Base-by-base conservation (phyloP, 139 green algal genomes). In the Auxenochlorella protothecoides region DNA sequence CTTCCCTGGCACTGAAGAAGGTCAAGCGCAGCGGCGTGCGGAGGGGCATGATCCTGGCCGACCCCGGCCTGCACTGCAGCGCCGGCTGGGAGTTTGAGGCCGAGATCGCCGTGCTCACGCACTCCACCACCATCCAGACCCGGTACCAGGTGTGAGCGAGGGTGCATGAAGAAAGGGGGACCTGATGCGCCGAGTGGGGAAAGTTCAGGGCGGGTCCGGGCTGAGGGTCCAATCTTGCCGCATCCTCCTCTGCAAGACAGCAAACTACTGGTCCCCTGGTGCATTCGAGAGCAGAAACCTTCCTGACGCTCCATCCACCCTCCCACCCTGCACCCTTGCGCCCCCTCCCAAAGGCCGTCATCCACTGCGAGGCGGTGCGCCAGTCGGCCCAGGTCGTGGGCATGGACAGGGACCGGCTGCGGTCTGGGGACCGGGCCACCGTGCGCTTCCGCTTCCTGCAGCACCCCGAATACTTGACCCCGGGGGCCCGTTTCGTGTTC, bases 341-440 rank as follows among this genome's bases (percentile, higher is more conserved):
- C 53, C 53, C 51, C 63, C 44, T 60, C 16, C 44, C 53, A 11
- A 66, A 81, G 85, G 91, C 92, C 3, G 89, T 97, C 51, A 95
- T 97, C 69, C 92, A 97, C 82, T 96, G 89, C 74, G 89, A 96
- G 80, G 96, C 95, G 70, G 89, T 96, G 53, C 82, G 91, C 13
- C 89, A 86, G 66, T 71, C 86, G 8, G 91, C 90, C 6, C 70
- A 77, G 2, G 90, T 97, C 15, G 83, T 96, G 60, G 90, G 86
- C 54, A 96, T 96, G 89, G 86, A 96, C 83, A 78, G 78, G 0
- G 91, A 96, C 76, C 74, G 86, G 3, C 79, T 96, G 64, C 81
- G 91, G 44, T 85, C 74, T 4, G 91, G 91, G 5, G 89, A 95
- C 79, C 83, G 78, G 63, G 76, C 90, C 52, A 86, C 82, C 68